Evolutionary conservation across 164 flowering plant species (phyloP).

Genomic region (Chloranthus sessilifolius): DNA sequence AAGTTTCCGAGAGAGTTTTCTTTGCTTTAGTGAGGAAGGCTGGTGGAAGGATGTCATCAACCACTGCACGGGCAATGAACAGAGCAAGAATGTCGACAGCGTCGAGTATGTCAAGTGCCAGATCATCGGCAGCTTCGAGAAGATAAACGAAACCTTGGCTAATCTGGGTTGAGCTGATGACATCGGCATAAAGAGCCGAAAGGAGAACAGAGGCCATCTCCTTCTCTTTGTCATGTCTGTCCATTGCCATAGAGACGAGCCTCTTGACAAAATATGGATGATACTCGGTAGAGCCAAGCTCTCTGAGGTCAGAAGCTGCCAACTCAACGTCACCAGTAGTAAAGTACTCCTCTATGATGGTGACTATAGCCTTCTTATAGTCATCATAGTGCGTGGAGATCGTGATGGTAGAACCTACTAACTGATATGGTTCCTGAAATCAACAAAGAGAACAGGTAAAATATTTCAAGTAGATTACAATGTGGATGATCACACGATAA

Average conservation of each 20-base stretch:
- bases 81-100: slow-evolving; percentile 87
- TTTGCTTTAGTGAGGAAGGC: slow-evolving; percentile 77
- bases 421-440: slow-evolving; percentile 88
- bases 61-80: slow-evolving; percentile 94
- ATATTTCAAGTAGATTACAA: too few relatives aligned
- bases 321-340: slow-evolving; percentile 75
- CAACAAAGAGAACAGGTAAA: neutral
- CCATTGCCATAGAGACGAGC: slow-evolving; percentile 95
- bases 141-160: slow-evolving; percentile 86
- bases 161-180: slow-evolving; percentile 72
- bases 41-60: slow-evolving; percentile 97
- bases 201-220: slow-evolving; percentile 97
- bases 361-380: slow-evolving; percentile 80
- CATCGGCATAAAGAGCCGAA: slow-evolving; percentile 90
- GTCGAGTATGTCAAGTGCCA: slow-evolving; percentile 81
- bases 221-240: slow-evolving; percentile 95
- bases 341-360: slow-evolving; percentile 90
- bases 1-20: slow-evolving; percentile 57
- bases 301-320: slow-evolving; percentile 83
- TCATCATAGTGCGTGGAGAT: slow-evolving; percentile 95
- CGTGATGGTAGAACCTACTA: slow-evolving; percentile 66
- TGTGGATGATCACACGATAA: too few relatives aligned
- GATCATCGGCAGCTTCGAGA: slow-evolving; percentile 94
- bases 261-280: slow-evolving; percentile 89
- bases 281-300: slow-evolving; percentile 72